Evolutionary conservation across 2,329 filamentous ascomycete genomes (phyloP), one percentile per base, ranked within the genome.

Genomic region (Pyrenophora tritici-repentis): DNA sequence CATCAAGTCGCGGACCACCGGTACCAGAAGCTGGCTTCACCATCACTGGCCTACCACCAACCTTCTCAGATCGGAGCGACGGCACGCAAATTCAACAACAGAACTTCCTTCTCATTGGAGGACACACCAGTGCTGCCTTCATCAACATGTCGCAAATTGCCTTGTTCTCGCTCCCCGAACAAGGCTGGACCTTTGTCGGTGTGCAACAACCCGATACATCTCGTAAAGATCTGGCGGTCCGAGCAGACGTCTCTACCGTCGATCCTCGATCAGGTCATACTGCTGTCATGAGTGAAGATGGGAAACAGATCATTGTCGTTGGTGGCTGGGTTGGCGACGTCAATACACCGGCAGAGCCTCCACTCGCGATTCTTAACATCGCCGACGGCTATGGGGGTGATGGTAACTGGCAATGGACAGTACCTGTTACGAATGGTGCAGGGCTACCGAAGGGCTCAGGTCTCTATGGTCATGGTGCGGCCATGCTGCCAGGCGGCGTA

Each of bases 121-220:
- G 93, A 0, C 91, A 97, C 69, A 96, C 91, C 0, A 80, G 85
- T 61, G 74, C 79, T 13, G 92, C 91, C 0, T 97, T 96, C 68
- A 87, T 97, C 75, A 96, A 97, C 71, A 97, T 96, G 88, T 95
- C 90, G 49, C 90, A 91, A 36, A 84, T 93, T 1, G 93, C 91
- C 0, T 78, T 97, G 1, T 96, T 92, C 80, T 92, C 86, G 46
- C 78, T 97, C 6, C 93, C 93, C 0, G 88, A 95, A 65, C 86
- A 91, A 66, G 87, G 83, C 45, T 97, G 93, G 93, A 87, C 85
- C 22, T 97, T 93, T 70, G 78, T 95, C 20, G 79, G 81, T 1
- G 84, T 92, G n/a, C 76, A 81, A 6, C 76, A 79, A 47, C 74
- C 76, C 9, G 64, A 73, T 4, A 56, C 58, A 6, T 61, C 74